Evolutionary conservation across 2,329 filamentous ascomycete genomes (phyloP), one percentile per base, ranked within the genome.

Genomic region (Cladophialophora carrionii): DNA sequence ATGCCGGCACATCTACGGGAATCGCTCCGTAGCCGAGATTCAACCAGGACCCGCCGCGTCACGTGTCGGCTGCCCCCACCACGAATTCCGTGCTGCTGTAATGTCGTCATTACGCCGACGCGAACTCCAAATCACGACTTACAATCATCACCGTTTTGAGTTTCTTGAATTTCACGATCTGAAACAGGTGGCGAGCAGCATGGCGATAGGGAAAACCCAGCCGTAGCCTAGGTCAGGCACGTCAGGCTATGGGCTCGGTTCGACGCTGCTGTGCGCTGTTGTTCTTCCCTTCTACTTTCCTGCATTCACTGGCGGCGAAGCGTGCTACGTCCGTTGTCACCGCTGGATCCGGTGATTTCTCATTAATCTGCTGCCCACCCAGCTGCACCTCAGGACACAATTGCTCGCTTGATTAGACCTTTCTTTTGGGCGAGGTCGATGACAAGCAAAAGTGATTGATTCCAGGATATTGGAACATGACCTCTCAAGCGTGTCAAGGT

Each of bases 1-100:
- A 20, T 26, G 4, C 52, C 52, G 52, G 52, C 29, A 54, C 26
- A 54, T 17, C 24, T 54, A 54, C 52, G 52, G 52, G 12, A 34
- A 31, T n/a, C 29, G 52, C n/a, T 54, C 26, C 52, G 52, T 54
- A 26, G 48, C 48, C 48, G 20, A 24, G 4, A n/a, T 43, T 43
- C 3, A 3, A 4, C 17, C 17, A 14, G 20, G 9, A 7, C 4
- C 20, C 22, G 24, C 48, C 22, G 48, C 6, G 26, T 51, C 48
- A 51, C 48, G 48, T 51, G 48, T 51, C 48, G 48, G 48, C 7
- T n/a, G 14, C 12, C 20, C 9, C 20, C 48, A 29, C 48, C 9
- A 51, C 9, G 20, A 22, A 17, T 51, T 51, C 24, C 48, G 37
- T n/a, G 37, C 37, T 7, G 37, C 37, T 9, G 9, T 9, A 9